Conservation (phyloP, 208 protist species). For the Wallacemonas rigidus region DNA sequence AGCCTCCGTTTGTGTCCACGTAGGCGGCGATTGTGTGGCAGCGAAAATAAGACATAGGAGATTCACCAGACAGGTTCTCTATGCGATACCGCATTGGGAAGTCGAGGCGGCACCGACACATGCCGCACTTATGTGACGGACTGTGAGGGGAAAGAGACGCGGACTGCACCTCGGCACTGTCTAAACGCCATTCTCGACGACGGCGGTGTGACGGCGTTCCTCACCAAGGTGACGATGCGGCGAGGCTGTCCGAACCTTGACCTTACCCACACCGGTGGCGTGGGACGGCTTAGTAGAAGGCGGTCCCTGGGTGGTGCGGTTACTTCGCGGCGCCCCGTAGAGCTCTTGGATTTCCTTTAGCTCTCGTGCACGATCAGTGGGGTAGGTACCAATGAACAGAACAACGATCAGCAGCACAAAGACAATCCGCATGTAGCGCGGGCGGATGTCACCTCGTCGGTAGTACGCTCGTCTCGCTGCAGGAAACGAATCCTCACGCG, state of each 20-base stretch:
- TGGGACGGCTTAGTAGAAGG: too few relatives aligned
- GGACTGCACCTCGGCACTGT: too few relatives aligned
- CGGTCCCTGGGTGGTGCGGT: not conserved
- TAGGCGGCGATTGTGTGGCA: too few relatives aligned
- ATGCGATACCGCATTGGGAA: too few relatives aligned
- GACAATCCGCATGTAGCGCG: slow-evolving; percentile 11
- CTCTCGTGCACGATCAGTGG: slow-evolving; percentile 19
- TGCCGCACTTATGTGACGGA: too few relatives aligned
- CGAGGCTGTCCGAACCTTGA: slow-evolving; percentile 1
- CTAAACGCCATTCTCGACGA: not conserved
- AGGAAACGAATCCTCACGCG: not conserved
- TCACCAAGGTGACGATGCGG: not conserved
- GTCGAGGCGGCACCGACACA: too few relatives aligned
- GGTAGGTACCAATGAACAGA: slow-evolving; percentile 20
- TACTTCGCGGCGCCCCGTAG: not conserved
- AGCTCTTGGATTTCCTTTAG: slow-evolving; percentile 22
- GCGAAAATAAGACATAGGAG: too few relatives aligned
- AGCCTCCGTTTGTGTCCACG: too few relatives aligned
- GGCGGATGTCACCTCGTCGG: slow-evolving; percentile 17
- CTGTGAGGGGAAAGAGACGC: too few relatives aligned
- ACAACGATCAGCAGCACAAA: slow-evolving; percentile 17
- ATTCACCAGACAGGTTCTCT: too few relatives aligned
- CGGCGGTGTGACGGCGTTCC: not conserved
- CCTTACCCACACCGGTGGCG: not conserved
- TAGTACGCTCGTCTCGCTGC: not conserved